These are phyloP conservation scores for Tulasnella sp. DNA, from an alignment of 768 basidiomycete species.

Conservation along the genomic window DNA sequence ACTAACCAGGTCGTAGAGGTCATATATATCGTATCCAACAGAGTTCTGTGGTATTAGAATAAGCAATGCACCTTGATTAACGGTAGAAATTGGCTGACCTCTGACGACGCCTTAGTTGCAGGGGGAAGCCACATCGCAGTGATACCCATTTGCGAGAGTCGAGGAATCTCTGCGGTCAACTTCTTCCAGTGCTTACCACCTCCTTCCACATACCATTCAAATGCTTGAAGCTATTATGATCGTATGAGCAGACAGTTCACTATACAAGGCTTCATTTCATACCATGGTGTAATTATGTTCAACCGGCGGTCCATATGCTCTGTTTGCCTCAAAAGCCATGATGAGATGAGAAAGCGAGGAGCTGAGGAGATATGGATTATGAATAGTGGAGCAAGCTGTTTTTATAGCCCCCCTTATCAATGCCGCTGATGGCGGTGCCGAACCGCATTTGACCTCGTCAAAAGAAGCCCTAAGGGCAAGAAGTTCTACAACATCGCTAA, in stretches of 20 bases:
- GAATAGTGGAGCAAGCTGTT: neutral
- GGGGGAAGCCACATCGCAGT: slow-evolving; percentile 79
- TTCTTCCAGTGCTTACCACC: slow-evolving; percentile 42
- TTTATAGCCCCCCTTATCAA: no score
- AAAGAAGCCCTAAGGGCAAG: no score
- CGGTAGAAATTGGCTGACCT: slow-evolving; percentile 29
- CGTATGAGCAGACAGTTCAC: neutral
- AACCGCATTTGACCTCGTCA: no score
- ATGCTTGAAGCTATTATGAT: slow-evolving; percentile 12
- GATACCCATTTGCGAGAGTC: slow-evolving; percentile 51
- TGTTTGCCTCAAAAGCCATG: slow-evolving; percentile 7
- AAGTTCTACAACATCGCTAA: no score
- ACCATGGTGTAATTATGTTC: neutral
- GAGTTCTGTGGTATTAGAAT: neutral
- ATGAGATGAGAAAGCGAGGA: neutral
- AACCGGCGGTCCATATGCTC: slow-evolving; percentile 1
- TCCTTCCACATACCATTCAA: slow-evolving; percentile 16
- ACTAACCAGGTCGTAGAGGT: slow-evolving; percentile 18
- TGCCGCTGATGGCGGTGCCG: no score
- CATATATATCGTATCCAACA: slow-evolving; percentile 17
- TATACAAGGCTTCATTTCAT: neutral
- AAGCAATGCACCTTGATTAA: neutral
- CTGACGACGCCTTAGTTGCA: slow-evolving; percentile 59
- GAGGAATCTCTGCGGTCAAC: slow-evolving; percentile 50
- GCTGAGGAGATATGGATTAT: neutral